These are phyloP conservation scores for Tubosaeta sp. DNA, from an alignment of 768 basidiomycete genomes.

Conservation along the genomic window DNA sequence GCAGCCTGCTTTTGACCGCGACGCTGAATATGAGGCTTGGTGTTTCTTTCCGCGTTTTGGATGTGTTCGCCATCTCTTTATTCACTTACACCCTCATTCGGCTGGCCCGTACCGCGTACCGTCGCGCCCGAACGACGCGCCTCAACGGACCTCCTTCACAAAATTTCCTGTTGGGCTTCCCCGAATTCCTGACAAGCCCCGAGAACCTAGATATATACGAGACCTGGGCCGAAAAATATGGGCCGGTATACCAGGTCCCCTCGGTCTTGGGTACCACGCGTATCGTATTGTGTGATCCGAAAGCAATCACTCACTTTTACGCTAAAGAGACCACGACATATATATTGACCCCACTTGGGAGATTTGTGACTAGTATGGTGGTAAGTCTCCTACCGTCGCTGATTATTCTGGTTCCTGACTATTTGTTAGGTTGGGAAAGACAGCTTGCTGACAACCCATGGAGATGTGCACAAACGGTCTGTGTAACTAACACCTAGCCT, in stretches of 20 bases:
- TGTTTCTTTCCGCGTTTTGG: neutral
- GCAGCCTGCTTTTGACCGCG: neutral
- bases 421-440: constrained; percentile 6
- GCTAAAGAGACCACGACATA: constrained; percentile 45
- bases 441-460: constrained; percentile 15
- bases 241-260: constrained; percentile 42
- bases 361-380: constrained; percentile 28
- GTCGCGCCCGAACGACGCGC: constrained; percentile 26
- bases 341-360: constrained; percentile 19
- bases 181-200: constrained; percentile 24
- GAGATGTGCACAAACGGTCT: constrained; percentile 17
- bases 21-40: neutral
- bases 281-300: constrained; percentile 43
- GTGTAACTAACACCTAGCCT: neutral
- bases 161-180: constrained; percentile 41
- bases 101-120: constrained; percentile 4
- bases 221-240: constrained; percentile 45
- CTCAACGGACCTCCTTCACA: constrained; percentile 41
- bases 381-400: constrained; percentile 10
- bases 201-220: constrained; percentile 40
- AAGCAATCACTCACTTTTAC: constrained; percentile 50
- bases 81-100: constrained; percentile 15
- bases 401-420: neutral
- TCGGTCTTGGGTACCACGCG: constrained; percentile 33
- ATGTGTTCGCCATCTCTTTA: constrained; percentile 8